These are phyloP conservation scores for Phytophthora sp. DNA, from an alignment of 352 stramenopile species.

Conservation along the genomic window DNA sequence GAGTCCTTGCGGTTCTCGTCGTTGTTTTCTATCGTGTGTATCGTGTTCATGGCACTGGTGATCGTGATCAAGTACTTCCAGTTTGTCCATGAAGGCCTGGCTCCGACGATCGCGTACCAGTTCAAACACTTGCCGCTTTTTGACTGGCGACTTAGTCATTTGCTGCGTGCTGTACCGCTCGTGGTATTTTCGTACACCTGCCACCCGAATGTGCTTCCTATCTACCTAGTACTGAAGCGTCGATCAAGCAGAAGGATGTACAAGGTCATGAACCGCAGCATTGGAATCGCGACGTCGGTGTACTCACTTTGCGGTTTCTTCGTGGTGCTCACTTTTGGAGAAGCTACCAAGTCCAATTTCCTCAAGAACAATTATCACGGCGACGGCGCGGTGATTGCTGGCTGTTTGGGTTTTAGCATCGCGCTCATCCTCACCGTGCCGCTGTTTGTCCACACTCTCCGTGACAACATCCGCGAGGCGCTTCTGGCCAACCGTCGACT, in stretches of 20 bases:
- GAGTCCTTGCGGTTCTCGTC: constrained; percentile 87
- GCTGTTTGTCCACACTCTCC: constrained; percentile 86
- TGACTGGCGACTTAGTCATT: constrained; percentile 61
- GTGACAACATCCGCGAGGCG: constrained; percentile 83
- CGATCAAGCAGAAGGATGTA: constrained; percentile 85
- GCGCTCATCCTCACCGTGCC: constrained; percentile 85
- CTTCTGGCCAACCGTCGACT: constrained; percentile 57
- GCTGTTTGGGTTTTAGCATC: constrained; percentile 81
- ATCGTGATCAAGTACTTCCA: constrained; percentile 92
- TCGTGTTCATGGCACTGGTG: constrained; percentile 89
- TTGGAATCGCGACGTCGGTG: constrained; percentile 73
- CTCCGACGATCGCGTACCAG: constrained; percentile 73
- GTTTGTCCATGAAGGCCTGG: constrained; percentile 76
- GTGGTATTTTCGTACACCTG: constrained; percentile 91
- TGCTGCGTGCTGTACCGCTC: constrained; percentile 79
- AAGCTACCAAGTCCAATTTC: constrained; percentile 82
- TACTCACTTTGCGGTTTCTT: constrained; percentile 85
- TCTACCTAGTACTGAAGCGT: constrained; percentile 89
- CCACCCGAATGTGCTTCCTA: constrained; percentile 89
- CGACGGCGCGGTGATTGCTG: constrained; percentile 69
- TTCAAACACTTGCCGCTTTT: constrained; percentile 78
- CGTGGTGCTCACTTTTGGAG: constrained; percentile 88
- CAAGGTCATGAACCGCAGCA: constrained; percentile 90
- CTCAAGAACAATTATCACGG: constrained; percentile 88
- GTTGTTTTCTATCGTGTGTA: constrained; percentile 88